phyloP scores from a whole-genome alignment of 768 basidiomycete species.

The Leccinum disarticulatum region DNA sequence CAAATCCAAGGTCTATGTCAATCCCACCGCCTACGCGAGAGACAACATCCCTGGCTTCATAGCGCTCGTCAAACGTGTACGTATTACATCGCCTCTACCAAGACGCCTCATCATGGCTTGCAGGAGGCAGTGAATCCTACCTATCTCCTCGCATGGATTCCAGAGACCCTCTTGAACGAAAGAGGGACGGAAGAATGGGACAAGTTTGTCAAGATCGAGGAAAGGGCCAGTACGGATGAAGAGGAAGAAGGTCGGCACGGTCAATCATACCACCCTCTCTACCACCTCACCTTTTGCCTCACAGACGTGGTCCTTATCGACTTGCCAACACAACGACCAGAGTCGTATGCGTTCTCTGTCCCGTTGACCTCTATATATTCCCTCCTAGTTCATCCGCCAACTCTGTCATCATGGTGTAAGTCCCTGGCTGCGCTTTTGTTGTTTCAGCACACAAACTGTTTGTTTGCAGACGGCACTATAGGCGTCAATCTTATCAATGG shows the following conservation, averaged over 20 bases:
- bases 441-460: background rate
- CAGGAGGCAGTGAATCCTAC: constrained; percentile 75
- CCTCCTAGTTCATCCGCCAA: constrained; percentile 80
- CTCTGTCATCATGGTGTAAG: constrained; percentile 82
- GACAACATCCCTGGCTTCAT: constrained; percentile 97
- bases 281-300: constrained; percentile 9
- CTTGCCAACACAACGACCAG: constrained; percentile 76
- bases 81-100: constrained; percentile 28
- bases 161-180: constrained; percentile 80
- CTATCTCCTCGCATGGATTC: constrained; percentile 91
- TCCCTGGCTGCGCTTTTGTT: constrained; percentile 17
- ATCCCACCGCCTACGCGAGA: constrained; percentile 86
- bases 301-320: constrained; percentile 84
- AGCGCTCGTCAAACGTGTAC: constrained; percentile 83
- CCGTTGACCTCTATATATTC: constrained; percentile 89
- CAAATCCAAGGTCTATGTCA: constrained; percentile 94
- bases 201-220: constrained; percentile 86
- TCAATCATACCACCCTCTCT: background rate
- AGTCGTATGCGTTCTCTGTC: constrained; percentile 95
- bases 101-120: constrained; percentile 9
- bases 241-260: constrained; percentile 66
- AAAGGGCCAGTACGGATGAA: constrained; percentile 52
- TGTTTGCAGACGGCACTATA: constrained; percentile 71
- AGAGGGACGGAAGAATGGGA: constrained; percentile 84
- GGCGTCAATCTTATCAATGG: constrained; percentile 87